Percentiles rank a stretch among this genome's conserved stretches.
These are phyloP conservation scores for Ascochyta pisi DNA, from an alignment of 2,329 filamentous ascomycete genomes.

Conservation along the genomic window DNA sequence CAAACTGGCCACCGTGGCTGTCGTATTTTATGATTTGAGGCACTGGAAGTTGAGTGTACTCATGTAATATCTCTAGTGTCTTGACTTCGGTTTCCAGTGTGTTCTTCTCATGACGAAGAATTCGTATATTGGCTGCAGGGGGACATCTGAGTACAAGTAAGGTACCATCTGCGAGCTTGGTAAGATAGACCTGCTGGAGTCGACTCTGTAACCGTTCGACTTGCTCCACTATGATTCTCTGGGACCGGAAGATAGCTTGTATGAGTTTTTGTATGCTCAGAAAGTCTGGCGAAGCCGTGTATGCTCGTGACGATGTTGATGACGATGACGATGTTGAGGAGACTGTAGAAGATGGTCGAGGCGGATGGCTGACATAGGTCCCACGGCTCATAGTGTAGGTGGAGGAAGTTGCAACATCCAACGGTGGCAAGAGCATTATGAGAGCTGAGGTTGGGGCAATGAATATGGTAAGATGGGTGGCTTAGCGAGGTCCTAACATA, in stretches of 20 bases:
- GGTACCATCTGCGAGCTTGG: constrained; percentile 49
- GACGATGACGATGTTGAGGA: constrained; percentile 39
- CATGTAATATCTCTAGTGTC: constrained; percentile 48
- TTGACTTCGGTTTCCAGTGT: constrained; percentile 50
- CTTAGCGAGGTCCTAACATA: constrained; percentile 28
- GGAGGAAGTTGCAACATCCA: constrained; percentile 43
- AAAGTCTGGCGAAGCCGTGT: constrained; percentile 37
- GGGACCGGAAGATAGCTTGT: constrained; percentile 39
- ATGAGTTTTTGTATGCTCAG: constrained; percentile 45
- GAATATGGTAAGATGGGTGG: constrained; percentile 17
- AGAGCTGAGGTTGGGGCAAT: constrained; percentile 19
- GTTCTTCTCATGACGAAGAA: constrained; percentile 54
- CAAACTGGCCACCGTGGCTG: constrained; percentile 33
- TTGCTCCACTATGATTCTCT: constrained; percentile 42
- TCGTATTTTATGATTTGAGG: constrained; percentile 52
- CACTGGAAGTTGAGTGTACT: constrained; percentile 46
- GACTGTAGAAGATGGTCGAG: constrained; percentile 31
- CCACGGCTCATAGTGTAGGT: constrained; percentile 47
- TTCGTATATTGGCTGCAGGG: constrained; percentile 46
- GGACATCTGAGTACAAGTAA: constrained; percentile 52
- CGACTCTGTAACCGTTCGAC: constrained; percentile 44
- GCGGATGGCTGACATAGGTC: constrained; percentile 30
- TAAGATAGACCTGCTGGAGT: constrained; percentile 52
- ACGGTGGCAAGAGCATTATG: constrained; percentile 49
- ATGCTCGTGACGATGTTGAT: constrained; percentile 31